Evolutionary conservation across 306 rosid species (phyloP), one percentile per base, ranked within the genome.

Genomic region (Sophora flavescens): DNA sequence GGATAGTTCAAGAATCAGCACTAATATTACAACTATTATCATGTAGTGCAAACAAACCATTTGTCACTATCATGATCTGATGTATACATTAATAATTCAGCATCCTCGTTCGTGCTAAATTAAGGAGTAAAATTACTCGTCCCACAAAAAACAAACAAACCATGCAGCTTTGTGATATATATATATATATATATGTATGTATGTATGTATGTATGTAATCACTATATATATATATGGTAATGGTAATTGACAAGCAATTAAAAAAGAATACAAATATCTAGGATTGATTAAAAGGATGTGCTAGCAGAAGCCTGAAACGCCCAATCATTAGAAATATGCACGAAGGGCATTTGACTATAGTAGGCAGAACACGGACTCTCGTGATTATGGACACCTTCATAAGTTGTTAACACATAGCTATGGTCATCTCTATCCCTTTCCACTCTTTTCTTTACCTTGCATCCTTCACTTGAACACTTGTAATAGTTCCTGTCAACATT

Each of bases 351-450:
- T 39, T 86, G 84, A 70, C 15, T 45, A 72, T 73, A 84, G 38
- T 85, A 85, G 18, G 80, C n/a, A 1, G 72, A 39, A 45, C 44
- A 61, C 0, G 96, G 96, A 57, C 74, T 67, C 18, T 81, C 88
- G 41, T 93, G 98, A 81, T 76, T 93, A 90, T 93, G 98, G 4
- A 80, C 32, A 59, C 98, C 97, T 0, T 91, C 92, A 22, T 93
- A 93, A 54, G 88, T 81, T 8, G 98, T 91, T 65, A 93, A 66
- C 69, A 91, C 98, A 63, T 83, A 91, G 85, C 80, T 84, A 1
- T 83, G 65, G 76, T 89, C 97, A 1, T 91, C 84, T 22, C 79
- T 72, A 16, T 91, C 98, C 76, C 97, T 93, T 67, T 93, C 92
- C 32, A 91, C 96, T 54, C 91, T 87, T 80, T 91, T 93, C 88